Conservation (phyloP, 2,329 filamentous ascomycete species). For the Cercospora berteroae region DNA sequence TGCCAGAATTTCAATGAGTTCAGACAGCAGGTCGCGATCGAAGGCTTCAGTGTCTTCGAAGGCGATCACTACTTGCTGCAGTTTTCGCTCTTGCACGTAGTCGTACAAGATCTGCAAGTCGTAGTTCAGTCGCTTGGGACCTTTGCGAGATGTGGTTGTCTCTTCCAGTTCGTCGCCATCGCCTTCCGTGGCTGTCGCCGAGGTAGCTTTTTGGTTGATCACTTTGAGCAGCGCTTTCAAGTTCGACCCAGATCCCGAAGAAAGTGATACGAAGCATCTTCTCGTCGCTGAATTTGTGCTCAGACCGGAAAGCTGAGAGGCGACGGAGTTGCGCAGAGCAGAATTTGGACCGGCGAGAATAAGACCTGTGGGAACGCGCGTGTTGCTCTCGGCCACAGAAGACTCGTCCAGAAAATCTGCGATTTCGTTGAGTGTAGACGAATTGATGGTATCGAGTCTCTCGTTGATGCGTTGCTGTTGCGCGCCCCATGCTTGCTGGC, state of each 20-base stretch:
- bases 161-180: slow-evolving; percentile 56
- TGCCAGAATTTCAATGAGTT: slow-evolving; percentile 66
- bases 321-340: slow-evolving; percentile 71
- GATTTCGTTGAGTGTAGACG: slow-evolving; percentile 41
- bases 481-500: slow-evolving; percentile 61
- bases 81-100: slow-evolving; percentile 55
- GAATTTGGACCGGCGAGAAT: slow-evolving; percentile 77
- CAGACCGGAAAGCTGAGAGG: slow-evolving; percentile 59
- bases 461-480: slow-evolving; percentile 64
- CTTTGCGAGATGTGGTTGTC: slow-evolving; percentile 26
- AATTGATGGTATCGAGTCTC: slow-evolving; percentile 41
- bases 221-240: slow-evolving; percentile 71
- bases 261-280: slow-evolving; percentile 63
- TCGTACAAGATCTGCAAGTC: slow-evolving; percentile 70
- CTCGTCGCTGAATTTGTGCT: slow-evolving; percentile 41
- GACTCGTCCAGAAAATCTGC: slow-evolving; percentile 41
- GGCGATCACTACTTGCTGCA: slow-evolving; percentile 64
- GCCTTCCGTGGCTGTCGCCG: slow-evolving; percentile 38
- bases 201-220: slow-evolving; percentile 66
- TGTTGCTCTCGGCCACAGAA: slow-evolving; percentile 10
- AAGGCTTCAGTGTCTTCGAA: slow-evolving; percentile 83
- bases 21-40: slow-evolving; percentile 68
- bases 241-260: slow-evolving; percentile 69
- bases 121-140: slow-evolving; percentile 67
- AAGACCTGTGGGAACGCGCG: slow-evolving; percentile 40